Conservation (phyloP, 176 grass and related monocot genomes). For the Guadua angustifolia region DNA sequence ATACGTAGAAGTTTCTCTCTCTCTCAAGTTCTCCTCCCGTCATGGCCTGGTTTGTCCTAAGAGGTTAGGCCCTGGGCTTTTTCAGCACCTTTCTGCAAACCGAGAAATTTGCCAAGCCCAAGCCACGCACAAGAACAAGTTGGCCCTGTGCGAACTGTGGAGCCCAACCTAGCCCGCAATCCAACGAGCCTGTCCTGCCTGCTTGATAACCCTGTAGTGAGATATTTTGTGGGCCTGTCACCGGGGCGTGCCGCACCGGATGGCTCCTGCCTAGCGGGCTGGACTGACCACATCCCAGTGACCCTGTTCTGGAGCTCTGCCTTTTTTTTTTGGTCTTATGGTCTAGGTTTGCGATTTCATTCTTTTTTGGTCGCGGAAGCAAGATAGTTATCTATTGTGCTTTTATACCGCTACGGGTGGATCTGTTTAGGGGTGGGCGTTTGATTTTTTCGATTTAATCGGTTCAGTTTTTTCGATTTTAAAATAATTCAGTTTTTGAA, state of each 20-base stretch:
- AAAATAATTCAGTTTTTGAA: too few relatives aligned
- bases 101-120: background rate
- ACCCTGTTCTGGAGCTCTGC: background rate
- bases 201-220: background rate
- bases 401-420: too few relatives aligned
- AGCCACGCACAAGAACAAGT: background rate
- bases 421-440: too few relatives aligned
- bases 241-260: background rate
- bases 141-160: background rate
- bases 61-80: background rate
- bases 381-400: too few relatives aligned
- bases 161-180: background rate
- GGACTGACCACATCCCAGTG: too few relatives aligned
- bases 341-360: too few relatives aligned
- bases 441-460: too few relatives aligned
- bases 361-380: too few relatives aligned
- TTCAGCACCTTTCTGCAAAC: background rate
- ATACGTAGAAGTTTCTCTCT: background rate
- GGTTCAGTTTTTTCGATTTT: too few relatives aligned
- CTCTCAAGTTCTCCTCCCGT: background rate
- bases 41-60: background rate
- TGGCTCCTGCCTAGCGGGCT: too few relatives aligned
- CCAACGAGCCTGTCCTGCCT: background rate
- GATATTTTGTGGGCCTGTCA: too few relatives aligned
- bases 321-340: too few relatives aligned